Percentiles rank a stretch among this genome's conserved stretches.
Evolutionary conservation across 768 basidiomycete genomes (phyloP).

Genomic region (Lanmaoa pseudosensibilis): DNA sequence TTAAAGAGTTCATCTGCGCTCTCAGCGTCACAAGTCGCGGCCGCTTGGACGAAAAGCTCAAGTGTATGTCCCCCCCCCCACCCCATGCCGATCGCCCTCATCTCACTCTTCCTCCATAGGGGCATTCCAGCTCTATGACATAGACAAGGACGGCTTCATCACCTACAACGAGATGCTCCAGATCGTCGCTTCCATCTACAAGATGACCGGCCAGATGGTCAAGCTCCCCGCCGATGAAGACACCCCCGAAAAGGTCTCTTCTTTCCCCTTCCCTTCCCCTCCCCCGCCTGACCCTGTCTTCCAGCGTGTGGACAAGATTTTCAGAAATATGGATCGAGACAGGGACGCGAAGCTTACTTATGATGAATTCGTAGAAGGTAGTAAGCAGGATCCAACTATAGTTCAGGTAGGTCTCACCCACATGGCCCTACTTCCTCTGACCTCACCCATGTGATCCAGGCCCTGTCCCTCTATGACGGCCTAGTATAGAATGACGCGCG

Average conservation of each 20-base stretch:
- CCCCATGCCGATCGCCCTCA: slow-evolving; percentile 12
- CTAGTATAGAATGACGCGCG: slow-evolving; percentile 60
- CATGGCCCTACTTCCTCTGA: slow-evolving; percentile 9
- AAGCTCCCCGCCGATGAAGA: slow-evolving; percentile 98
- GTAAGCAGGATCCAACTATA: slow-evolving; percentile 98
- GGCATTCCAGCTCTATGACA: slow-evolving; percentile 99
- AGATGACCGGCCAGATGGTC: slow-evolving; percentile 99
- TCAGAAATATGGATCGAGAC: slow-evolving; percentile 94
- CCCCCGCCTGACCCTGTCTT: slow-evolving; percentile 14
- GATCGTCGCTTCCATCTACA: slow-evolving; percentile 98
- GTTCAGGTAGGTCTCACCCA: slow-evolving; percentile 69
- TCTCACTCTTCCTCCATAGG: slow-evolving; percentile 50
- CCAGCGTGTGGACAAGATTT: slow-evolving; percentile 98
- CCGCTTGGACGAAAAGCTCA: slow-evolving; percentile 93
- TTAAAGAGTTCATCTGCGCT: slow-evolving; percentile 99
- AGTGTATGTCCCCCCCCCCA: slow-evolving; percentile 78
- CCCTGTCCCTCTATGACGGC: slow-evolving; percentile 92
- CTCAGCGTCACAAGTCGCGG: slow-evolving; percentile 94
- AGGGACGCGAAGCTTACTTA: slow-evolving; percentile 92
- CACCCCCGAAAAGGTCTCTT: slow-evolving; percentile 93
- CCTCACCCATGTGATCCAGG: slow-evolving; percentile 49
- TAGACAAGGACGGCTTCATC: slow-evolving; percentile 96
- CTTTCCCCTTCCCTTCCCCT: not conserved
- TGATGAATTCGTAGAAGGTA: slow-evolving; percentile 97
- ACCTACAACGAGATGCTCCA: slow-evolving; percentile 99